phyloP scores from a whole-genome alignment of 106 monocot genomes.

The Allium fistulosum region DNA sequence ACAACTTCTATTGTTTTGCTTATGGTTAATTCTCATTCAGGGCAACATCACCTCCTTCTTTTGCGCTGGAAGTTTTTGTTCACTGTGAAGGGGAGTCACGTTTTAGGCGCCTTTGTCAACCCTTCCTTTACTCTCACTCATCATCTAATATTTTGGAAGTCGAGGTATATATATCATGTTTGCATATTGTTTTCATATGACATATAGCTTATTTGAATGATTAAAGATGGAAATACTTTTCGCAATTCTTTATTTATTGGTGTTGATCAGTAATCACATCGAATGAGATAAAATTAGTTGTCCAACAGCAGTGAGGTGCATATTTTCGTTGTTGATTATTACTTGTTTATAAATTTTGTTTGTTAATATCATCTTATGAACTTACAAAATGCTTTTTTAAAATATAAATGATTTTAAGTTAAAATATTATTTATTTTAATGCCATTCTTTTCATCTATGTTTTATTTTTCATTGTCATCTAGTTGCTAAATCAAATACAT shows the following conservation, averaged over 20 bases:
- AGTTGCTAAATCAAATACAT: too few species aligned
- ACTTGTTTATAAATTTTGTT: too few species aligned
- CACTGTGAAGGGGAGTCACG: slow-evolving; percentile 99
- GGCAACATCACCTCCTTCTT: slow-evolving; percentile 94
- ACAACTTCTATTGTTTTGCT: slow-evolving; percentile 6
- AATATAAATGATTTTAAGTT: too few species aligned
- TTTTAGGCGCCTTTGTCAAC: slow-evolving; percentile 92
- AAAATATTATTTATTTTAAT: too few species aligned
- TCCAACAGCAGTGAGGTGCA: too few species aligned
- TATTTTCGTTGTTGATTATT: too few species aligned
- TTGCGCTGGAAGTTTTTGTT: slow-evolving; percentile 96
- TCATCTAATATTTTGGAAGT: slow-evolving; percentile 95
- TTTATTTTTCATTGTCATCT: too few species aligned
- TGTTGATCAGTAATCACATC: too few species aligned
- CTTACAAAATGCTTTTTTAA: too few species aligned
- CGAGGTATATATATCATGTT: slow-evolving; percentile 45
- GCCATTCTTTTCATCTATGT: too few species aligned
- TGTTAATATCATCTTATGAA: too few species aligned
- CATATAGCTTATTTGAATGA: neutral
- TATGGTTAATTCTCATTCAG: slow-evolving; percentile 28
- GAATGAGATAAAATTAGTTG: too few species aligned
- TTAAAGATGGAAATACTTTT: neutral
- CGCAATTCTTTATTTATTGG: neutral
- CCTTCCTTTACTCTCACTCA: slow-evolving; percentile 95
- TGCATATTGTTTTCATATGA: neutral